phyloP scores from a whole-genome alignment of 768 basidiomycete species.

The Psilocybe cubensis region DNA sequence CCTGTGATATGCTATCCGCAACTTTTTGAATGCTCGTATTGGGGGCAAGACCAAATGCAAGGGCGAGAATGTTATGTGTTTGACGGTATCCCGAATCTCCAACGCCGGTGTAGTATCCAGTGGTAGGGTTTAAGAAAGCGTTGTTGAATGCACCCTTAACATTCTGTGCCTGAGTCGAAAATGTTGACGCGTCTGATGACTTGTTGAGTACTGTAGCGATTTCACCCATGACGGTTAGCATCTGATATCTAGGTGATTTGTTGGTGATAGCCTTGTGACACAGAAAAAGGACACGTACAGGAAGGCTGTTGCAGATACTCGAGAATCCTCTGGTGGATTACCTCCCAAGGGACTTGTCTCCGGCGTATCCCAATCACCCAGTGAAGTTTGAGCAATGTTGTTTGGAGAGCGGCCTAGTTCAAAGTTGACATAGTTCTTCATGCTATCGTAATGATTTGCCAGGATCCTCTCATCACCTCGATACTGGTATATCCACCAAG shows the following conservation, averaged over 20 bases:
- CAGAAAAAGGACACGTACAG: constrained; percentile 18
- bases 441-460: constrained; percentile 28
- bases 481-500: constrained; percentile 32
- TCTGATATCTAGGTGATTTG: constrained; percentile 21
- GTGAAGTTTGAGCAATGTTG: constrained; percentile 26
- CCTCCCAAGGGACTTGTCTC: constrained; percentile 43
- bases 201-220: constrained; percentile 26
- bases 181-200: constrained; percentile 25
- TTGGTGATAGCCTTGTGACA: background rate
- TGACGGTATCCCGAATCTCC: constrained; percentile 32
- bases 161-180: constrained; percentile 25
- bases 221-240: constrained; percentile 29
- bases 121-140: constrained; percentile 24
- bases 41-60: constrained; percentile 26
- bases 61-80: constrained; percentile 32
- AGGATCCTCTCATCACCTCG: constrained; percentile 29
- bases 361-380: constrained; percentile 47
- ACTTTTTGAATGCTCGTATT: constrained; percentile 24
- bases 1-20: constrained; percentile 27
- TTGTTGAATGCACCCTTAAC: constrained; percentile 30
- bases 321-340: constrained; percentile 32
- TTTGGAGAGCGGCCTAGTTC: constrained; percentile 32
- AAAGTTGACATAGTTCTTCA: constrained; percentile 32
- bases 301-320: constrained; percentile 31
- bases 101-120: constrained; percentile 25